phyloP scores from a whole-genome alignment of 139 green algal species.

The Ettlia oleoabundans region DNA sequence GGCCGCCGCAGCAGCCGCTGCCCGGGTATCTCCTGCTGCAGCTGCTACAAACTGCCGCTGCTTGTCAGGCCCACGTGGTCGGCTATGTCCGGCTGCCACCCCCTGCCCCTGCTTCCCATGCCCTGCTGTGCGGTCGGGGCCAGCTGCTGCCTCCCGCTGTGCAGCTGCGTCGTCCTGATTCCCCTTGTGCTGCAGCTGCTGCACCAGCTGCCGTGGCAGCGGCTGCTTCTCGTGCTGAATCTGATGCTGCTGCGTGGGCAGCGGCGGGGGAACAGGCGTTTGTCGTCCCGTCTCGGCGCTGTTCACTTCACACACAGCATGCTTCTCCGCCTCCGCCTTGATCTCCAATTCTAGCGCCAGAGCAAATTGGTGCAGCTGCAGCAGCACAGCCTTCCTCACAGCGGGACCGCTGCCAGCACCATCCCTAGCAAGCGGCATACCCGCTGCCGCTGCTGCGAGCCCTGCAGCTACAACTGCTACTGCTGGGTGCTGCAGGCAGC shows the following conservation, averaged over 20 bases:
- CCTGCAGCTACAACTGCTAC: background rate
- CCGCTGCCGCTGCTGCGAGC: background rate
- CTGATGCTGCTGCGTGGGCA: background rate
- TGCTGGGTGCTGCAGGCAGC: conserved; percentile 5
- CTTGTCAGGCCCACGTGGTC: no score
- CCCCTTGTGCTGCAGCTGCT: background rate
- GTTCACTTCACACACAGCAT: background rate
- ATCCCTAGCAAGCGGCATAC: no score
- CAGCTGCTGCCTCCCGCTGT: background rate
- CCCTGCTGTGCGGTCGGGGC: no score
- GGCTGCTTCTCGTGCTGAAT: background rate
- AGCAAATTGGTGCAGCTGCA: conserved; percentile 26
- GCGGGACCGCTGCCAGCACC: background rate
- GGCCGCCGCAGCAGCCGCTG: background rate
- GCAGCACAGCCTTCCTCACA: background rate
- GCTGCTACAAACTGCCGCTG: no score
- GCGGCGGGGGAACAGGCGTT: no score
- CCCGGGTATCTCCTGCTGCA: no score
- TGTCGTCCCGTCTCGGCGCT: background rate
- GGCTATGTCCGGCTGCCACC: no score
- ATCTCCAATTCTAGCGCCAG: background rate
- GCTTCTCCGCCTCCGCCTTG: background rate
- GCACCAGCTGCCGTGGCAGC: background rate
- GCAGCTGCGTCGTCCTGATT: background rate
- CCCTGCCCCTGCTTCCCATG: no score